Percentiles rank a stretch among this genome's conserved stretches.
phyloP scores from a whole-genome alignment of 1,284 basidiomycete species.

The Malassezia restricta region DNA sequence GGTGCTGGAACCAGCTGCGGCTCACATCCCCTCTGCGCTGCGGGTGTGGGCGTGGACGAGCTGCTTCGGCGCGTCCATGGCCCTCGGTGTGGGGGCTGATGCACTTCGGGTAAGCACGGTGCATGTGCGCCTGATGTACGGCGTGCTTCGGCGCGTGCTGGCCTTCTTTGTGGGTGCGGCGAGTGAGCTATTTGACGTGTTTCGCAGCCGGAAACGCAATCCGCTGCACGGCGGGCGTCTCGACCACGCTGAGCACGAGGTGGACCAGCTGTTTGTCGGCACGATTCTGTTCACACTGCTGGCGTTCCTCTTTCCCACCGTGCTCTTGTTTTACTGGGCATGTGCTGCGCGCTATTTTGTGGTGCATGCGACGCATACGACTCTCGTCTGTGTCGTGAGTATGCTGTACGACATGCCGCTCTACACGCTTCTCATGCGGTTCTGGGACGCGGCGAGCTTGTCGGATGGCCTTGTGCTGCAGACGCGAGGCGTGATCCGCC shows the following conservation, averaged over 20 bases:
- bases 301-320: conserved; percentile 79
- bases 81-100: conserved; percentile 60
- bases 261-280: conserved; percentile 85
- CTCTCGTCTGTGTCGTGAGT: conserved; percentile 35
- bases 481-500: not conserved
- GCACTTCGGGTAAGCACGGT: conserved; percentile 57
- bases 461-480: not conserved
- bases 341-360: conserved; percentile 59
- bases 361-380: conserved; percentile 14
- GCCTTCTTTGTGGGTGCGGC: conserved; percentile 56
- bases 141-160: conserved; percentile 58
- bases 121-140: conserved; percentile 64
- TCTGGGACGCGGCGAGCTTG: not conserved
- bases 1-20: not conserved
- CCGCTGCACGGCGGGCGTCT: conserved; percentile 61
- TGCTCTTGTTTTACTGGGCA: conserved; percentile 68
- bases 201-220: conserved; percentile 57
- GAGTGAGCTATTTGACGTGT: conserved; percentile 78
- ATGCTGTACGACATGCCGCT: conserved; percentile 81
- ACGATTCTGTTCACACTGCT: conserved; percentile 87
- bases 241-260: conserved; percentile 78
- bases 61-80: conserved; percentile 56
- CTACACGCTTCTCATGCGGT: conserved; percentile 68
- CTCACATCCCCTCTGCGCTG: conserved; percentile 28
- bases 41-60: conserved; percentile 28